Conservation (phyloP, 805 yeast species). For the Ogataea nakhonphanomensis region DNA sequence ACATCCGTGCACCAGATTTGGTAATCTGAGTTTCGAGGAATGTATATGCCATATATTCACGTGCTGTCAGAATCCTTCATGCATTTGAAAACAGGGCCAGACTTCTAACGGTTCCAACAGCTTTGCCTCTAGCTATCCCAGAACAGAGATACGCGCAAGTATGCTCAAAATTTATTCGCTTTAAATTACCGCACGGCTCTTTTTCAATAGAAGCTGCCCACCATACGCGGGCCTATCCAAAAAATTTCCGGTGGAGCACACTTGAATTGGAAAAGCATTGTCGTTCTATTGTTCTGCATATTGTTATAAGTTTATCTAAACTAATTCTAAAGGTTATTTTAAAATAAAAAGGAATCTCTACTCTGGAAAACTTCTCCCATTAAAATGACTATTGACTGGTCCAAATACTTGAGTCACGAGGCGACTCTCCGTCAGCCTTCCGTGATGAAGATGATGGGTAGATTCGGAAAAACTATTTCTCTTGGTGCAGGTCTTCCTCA, state of each 20-base stretch:
- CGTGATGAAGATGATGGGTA: conserved; percentile 26
- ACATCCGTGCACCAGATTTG: conserved; percentile 7
- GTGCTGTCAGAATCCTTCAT: background rate
- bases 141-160: too few species aligned
- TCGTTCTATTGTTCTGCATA: background rate
- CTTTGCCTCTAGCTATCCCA: too few species aligned
- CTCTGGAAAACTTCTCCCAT: background rate
- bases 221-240: background rate
- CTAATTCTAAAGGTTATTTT: background rate
- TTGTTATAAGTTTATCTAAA: background rate
- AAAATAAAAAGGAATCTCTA: background rate
- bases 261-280: background rate
- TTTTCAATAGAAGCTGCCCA: too few species aligned
- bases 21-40: too few species aligned
- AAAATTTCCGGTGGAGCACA: background rate
- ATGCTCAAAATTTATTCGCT: too few species aligned
- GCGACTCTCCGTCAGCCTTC: conserved; percentile 28
- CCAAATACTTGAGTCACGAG: conserved; percentile 24
- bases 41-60: background rate
- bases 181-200: too few species aligned
- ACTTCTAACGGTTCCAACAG: too few species aligned
- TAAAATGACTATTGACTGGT: conserved; percentile 29
- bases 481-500: conserved; percentile 59
- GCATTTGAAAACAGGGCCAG: background rate
- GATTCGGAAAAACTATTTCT: conserved; percentile 37